phyloP scores from a whole-genome alignment of 140 eudicot species.

The Flaveria floridana region DNA sequence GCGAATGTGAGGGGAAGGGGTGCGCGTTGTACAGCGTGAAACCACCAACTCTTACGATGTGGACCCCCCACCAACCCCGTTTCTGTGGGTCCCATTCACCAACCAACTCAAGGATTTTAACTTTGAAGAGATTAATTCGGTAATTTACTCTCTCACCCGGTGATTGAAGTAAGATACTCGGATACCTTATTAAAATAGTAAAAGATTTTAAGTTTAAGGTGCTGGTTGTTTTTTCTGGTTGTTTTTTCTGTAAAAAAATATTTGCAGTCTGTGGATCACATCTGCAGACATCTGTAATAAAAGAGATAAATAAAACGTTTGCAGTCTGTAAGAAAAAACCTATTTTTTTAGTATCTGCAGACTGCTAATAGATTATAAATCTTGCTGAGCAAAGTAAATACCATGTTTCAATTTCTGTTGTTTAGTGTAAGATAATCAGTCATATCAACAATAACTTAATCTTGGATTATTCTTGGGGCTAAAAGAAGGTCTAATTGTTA shows the following conservation, averaged over 20 bases:
- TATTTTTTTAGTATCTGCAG: too few relatives aligned
- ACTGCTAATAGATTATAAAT: too few relatives aligned
- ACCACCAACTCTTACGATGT: slow-evolving; percentile 40
- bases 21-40: slow-evolving; percentile 33
- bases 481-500: neutral
- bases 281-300: too few relatives aligned
- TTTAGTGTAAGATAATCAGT: neutral
- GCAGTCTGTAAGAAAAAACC: too few relatives aligned
- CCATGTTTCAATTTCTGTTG: neutral
- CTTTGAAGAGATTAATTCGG: neutral
- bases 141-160: too few relatives aligned
- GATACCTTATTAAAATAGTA: too few relatives aligned
- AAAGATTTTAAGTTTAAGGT: too few relatives aligned
- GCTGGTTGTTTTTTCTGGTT: too few relatives aligned
- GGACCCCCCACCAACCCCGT: slow-evolving; percentile 44
- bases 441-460: neutral
- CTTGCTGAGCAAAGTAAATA: neutral
- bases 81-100: slow-evolving; percentile 40
- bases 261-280: too few relatives aligned
- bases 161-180: too few relatives aligned
- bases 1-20: neutral
- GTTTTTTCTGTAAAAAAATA: too few relatives aligned
- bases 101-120: slow-evolving; percentile 21
- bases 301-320: too few relatives aligned
- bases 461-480: neutral